phyloP scores from a whole-genome alignment of 805 yeast genomes.

The Sugiyamaella chiloensis region DNA sequence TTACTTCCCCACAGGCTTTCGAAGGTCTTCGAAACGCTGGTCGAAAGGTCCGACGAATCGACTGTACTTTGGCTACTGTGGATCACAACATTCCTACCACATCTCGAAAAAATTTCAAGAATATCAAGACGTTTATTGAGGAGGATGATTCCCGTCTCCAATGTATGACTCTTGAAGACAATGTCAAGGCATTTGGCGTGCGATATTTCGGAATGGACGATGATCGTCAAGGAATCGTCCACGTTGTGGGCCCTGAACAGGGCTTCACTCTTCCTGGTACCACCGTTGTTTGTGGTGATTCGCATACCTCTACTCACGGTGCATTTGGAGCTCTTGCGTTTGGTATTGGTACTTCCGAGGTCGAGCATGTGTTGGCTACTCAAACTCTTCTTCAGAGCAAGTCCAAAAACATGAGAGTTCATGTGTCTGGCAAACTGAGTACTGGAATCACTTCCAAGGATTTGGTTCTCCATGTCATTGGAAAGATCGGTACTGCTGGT shows the following conservation, averaged over 20 bases:
- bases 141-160: slow-evolving; percentile 91
- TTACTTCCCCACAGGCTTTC: slow-evolving; percentile 98
- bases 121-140: slow-evolving; percentile 74
- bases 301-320: slow-evolving; percentile 98
- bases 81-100: slow-evolving; percentile 97
- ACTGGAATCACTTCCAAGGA: slow-evolving; percentile 97
- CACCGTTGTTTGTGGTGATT: slow-evolving; percentile 98
- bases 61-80: slow-evolving; percentile 91
- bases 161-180: slow-evolving; percentile 86
- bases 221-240: slow-evolving; percentile 95
- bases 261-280: slow-evolving; percentile 98
- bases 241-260: slow-evolving; percentile 98
- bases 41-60: slow-evolving; percentile 83
- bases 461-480: slow-evolving; percentile 88
- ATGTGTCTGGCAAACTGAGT: slow-evolving; percentile 75
- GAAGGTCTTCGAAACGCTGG: slow-evolving; percentile 90
- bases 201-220: slow-evolving; percentile 95
- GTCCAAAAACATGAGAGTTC: slow-evolving; percentile 92
- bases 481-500: slow-evolving; percentile 98
- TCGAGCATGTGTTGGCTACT: slow-evolving; percentile 97
- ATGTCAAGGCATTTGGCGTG: slow-evolving; percentile 84
- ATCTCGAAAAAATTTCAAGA: slow-evolving; percentile 73
- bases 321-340: slow-evolving; percentile 97
- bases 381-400: slow-evolving; percentile 90
- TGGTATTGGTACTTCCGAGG: slow-evolving; percentile 99